These are phyloP conservation scores for Rhypophila decipiens DNA, from an alignment of 495 filamentous ascomycete species.

Conservation along the genomic window DNA sequence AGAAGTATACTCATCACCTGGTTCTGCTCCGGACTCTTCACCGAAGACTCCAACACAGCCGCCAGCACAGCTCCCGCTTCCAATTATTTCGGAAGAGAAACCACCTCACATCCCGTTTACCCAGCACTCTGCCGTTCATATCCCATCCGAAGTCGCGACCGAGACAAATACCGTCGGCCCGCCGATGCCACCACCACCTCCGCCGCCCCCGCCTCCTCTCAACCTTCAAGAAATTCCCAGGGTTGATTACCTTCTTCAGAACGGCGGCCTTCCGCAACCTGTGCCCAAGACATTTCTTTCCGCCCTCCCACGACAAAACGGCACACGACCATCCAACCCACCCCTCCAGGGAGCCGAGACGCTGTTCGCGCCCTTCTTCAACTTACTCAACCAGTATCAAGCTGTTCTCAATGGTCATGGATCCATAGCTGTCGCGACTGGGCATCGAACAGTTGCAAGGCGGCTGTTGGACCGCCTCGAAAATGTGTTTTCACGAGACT, in stretches of 20 bases:
- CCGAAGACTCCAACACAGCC: slow-evolving; percentile 52
- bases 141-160: slow-evolving; percentile 29
- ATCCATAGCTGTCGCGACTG: slow-evolving; percentile 90
- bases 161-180: slow-evolving; percentile 13
- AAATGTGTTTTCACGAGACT: slow-evolving; percentile 85
- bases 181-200: slow-evolving; percentile 62
- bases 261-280: slow-evolving; percentile 66
- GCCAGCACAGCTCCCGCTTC: slow-evolving; percentile 42
- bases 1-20: slow-evolving; percentile 37
- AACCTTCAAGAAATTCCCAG: slow-evolving; percentile 57
- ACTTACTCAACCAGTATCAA: slow-evolving; percentile 77
- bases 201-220: slow-evolving; percentile 73
- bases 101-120: slow-evolving; percentile 16
- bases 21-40: slow-evolving; percentile 47
- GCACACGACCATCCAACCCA: slow-evolving; percentile 43
- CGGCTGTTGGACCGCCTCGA: slow-evolving; percentile 88
- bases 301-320: slow-evolving; percentile 42
- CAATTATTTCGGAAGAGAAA: slow-evolving; percentile 29
- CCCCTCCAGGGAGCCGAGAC: slow-evolving; percentile 53
- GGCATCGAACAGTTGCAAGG: slow-evolving; percentile 90
- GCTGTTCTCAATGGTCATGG: slow-evolving; percentile 75
- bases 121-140: slow-evolving; percentile 26
- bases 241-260: slow-evolving; percentile 83
- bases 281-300: slow-evolving; percentile 63
- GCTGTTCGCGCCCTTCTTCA: slow-evolving; percentile 73